Evolutionary conservation across 257 asterid species (phyloP), one percentile per base, ranked within the genome.

Genomic region (Penstemon davidsonii): DNA sequence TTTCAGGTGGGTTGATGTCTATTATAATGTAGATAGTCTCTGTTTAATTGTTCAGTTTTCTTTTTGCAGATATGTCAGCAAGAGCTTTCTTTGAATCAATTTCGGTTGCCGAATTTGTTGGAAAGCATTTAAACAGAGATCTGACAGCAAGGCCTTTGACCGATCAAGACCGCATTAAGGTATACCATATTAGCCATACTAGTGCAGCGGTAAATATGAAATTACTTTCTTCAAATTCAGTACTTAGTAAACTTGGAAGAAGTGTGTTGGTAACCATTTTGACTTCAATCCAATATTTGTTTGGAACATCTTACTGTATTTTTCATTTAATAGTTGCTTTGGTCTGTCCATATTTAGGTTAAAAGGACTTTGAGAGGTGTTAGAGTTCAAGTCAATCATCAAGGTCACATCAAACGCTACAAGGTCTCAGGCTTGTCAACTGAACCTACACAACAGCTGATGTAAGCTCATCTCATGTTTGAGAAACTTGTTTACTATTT

Each of bases 61-160:
- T 3, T 68, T 62, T 72, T 75, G 75, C 88, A 92, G 98, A 92
- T 76, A 78, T 85, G 77, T 90, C 98, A 2, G 98, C 97, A 0
- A 72, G 92, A 53, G 88, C 80, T 0, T 92, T 92, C 68, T 88
- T 76, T 62, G 96, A 90, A 53, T 79, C 95, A 4, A 71, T 84
- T 51, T 4, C 5, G 1, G 89, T 90, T 7, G 49, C 71, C n/a
- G 89, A 81, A 0, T 92, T 52, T 41, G 71, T 88, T 41, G 4
- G 2, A 0, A 66, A 70, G 73, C 75, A 51, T 73, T 18, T 92
- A 5, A 76, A 74, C 63, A 74, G 66, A 62, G 85, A 86, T 58
- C 25, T 71, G 7, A 37, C 52, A 25, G 33, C 33, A 0, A 65
- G 82, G 69, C 74, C 83, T 49, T 43, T 90, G 10, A 60, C 89